These are phyloP conservation scores for Naganishia kalamii DNA, from an alignment of 768 basidiomycete genomes.

Conservation along the genomic window DNA sequence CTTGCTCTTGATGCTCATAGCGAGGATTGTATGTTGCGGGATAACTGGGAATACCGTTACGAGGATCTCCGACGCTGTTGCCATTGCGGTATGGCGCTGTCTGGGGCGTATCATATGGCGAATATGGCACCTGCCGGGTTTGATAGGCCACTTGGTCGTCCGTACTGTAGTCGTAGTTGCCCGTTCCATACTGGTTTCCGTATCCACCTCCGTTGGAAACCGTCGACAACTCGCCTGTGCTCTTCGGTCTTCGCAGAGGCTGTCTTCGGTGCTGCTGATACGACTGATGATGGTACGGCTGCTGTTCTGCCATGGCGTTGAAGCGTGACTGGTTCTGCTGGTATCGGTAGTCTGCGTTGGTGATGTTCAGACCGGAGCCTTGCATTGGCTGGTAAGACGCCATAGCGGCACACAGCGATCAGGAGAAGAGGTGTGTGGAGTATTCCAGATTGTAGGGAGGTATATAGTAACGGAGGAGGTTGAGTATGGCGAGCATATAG, in stretches of 20 bases:
- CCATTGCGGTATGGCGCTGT: not conserved
- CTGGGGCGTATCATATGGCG: not conserved
- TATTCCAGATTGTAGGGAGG: not conserved
- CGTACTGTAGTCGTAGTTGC: not conserved
- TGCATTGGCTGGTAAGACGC: not conserved
- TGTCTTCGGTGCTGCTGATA: not conserved
- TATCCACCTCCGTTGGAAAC: not conserved
- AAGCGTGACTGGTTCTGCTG: not conserved
- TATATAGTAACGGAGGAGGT: not conserved
- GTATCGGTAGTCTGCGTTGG: not conserved
- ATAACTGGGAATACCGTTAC: not conserved
- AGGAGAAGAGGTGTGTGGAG: too few relatives aligned
- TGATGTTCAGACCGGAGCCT: constrained; percentile 9
- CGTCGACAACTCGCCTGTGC: constrained; percentile 7
- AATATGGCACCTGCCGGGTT: not conserved
- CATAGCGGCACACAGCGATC: not conserved
- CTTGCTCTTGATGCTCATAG: not conserved
- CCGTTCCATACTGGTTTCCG: not conserved
- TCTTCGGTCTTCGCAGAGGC: constrained; percentile 6
- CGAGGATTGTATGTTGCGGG: not conserved
- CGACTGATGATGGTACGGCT: not conserved
- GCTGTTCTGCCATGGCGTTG: not conserved
- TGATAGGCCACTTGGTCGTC: not conserved
- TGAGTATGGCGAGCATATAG: not conserved
- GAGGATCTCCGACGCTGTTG: not conserved